Evolutionary conservation across 768 basidiomycete genomes (phyloP), one percentile per base, ranked within the genome.

Genomic region (Amanita rimosa): DNA sequence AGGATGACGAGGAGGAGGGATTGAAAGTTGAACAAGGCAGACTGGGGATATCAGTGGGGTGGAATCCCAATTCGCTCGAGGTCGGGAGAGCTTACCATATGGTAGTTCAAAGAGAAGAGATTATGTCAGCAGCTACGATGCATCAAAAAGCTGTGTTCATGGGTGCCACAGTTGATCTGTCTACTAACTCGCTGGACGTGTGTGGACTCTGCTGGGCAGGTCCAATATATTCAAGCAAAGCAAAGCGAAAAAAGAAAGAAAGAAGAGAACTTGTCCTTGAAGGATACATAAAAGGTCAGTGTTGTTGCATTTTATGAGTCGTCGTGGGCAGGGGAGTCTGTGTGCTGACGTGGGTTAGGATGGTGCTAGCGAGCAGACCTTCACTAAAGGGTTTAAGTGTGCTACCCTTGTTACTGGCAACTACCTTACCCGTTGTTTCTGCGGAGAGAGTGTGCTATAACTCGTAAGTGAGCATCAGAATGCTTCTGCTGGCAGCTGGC

Each of bases 21-120:
- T 65, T 95, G 85, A 62, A 99, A 99, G 69, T 97, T 95, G 81
- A 98, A 97, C 19, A 99, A 76, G 2, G 96, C 96, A 24, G 95
- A 94, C 74, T 75, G 13, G 24, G n/a, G 4, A 31, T 3, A 16
- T 16, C 16, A 38, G 21, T 6, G 9, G 27, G 1, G 27, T n/a
- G n/a, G n/a, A n/a, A 24, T 24, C 5, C 22, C 22, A 24, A 24
- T 24, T n/a, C n/a, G n/a, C n/a, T n/a, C n/a, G n/a, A n/a, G n/a
- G n/a, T n/a, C n/a, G 22, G 22, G 22, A 2, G 22, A 11, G 19
- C 38, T n/a, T 39, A 21, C 17, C 21, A 21, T 39, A 0, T 5
- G 22, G 38, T 3, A 6, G 38, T 39, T 39, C 11, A 13, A 31
- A 13, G 6, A 1, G 11, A 9, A 16, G 0, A 8, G 9, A 4